phyloP scores from a whole-genome alignment of 441 rosid species.

The Populus tomentosa region DNA sequence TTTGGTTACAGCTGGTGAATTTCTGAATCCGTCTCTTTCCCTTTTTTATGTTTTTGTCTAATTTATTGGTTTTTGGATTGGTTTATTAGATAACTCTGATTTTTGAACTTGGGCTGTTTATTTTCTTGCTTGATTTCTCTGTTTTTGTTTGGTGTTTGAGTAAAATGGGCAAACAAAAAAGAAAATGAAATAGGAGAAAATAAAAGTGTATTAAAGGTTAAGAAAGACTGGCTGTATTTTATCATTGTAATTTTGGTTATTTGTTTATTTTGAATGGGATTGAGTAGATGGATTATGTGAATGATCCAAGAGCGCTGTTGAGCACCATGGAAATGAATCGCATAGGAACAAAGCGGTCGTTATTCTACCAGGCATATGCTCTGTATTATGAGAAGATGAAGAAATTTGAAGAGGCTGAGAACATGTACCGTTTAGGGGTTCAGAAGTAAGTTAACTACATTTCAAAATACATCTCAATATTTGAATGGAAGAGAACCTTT shows the following conservation, averaged over 20 bases:
- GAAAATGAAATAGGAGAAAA: neutral
- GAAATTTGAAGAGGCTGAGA: conserved; percentile 85
- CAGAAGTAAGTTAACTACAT: conserved; percentile 56
- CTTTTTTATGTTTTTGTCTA: neutral
- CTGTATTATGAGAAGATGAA: conserved; percentile 82
- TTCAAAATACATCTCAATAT: neutral
- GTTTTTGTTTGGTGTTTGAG: neutral
- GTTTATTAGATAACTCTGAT: neutral
- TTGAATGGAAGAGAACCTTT: conserved; percentile 3
- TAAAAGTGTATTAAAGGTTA: too few relatives aligned
- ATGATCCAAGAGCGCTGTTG: conserved; percentile 66
- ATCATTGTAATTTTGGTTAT: neutral
- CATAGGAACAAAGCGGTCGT: conserved; percentile 64
- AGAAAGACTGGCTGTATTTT: neutral
- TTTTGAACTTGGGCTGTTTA: neutral
- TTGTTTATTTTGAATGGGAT: conserved; percentile 6
- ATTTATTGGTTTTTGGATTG: neutral
- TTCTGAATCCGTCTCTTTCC: neutral
- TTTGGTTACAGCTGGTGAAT: conserved; percentile 85
- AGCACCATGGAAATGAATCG: conserved; percentile 68
- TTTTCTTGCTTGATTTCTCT: neutral
- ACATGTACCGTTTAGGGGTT: conserved; percentile 76
- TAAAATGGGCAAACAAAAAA: neutral
- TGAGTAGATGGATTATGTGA: conserved; percentile 89
- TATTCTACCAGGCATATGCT: conserved; percentile 91